Evolutionary conservation across 2,329 filamentous ascomycete genomes (phyloP), one percentile per base, ranked within the genome.

Genomic region (Trichoderma koningii): DNA sequence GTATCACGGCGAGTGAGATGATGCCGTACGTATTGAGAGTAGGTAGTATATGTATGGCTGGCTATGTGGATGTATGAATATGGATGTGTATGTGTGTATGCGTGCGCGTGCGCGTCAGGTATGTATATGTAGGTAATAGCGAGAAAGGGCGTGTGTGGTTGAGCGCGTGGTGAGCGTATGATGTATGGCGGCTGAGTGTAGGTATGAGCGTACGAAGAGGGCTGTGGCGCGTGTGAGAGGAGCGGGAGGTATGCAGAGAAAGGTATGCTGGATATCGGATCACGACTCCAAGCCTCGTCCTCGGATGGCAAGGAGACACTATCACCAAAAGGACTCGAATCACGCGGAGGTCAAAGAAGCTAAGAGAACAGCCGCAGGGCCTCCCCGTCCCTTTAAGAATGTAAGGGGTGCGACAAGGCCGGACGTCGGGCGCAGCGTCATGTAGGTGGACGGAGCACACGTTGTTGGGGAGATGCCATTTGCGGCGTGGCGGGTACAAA

Each of bases 391-490:
- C 65, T 61, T 66, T 66, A 64, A 64, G 57, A 55, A 66, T 45
- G 59, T 47, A 53, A 61, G 60, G 59, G 63, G 63, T 59, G 41
- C 50, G 63, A 67, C 56, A 57, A 67, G 52, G 63, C 62, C 57
- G 52, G 66, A 60, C 45, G 55, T 63, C 62, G 62, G 62, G 53
- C 63, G 57, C 51, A 53, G 66, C 64, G 59, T 60, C 48, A 64
- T 60, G 61, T 64, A 64, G 61, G 61, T 60, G 41, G 44, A 66
- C 64, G 59, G 57, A 67, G 57, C 60, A 55, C 61, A 34, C 30
- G 64, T 66, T 68, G 65, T 67, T 68, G 67, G 67, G 67, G 64
- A 61, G 57, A 63, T 55, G 53, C 66, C 60, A 66, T 63, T 64
- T 64, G 67, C 66, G 47, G 62, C 45, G 51, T 59, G 62, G 62